phyloP scores from a whole-genome alignment of 2,329 filamentous ascomycete genomes.

The Aureobasidium uvarum region DNA sequence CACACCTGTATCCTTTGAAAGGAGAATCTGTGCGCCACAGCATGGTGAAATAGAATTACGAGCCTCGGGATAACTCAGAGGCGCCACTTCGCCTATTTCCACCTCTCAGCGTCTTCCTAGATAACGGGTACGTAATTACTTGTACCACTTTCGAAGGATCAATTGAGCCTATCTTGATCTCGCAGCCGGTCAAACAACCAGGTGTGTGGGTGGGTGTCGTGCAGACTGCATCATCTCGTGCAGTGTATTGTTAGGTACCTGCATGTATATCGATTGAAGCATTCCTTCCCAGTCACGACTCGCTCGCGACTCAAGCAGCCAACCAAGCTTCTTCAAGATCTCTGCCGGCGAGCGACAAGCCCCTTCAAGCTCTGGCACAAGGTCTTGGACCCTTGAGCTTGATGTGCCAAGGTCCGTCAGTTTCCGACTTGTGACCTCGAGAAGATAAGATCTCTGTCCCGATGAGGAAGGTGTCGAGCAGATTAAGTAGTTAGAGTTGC shows the following conservation, averaged over 20 bases:
- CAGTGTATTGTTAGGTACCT: not conserved
- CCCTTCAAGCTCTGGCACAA: not conserved
- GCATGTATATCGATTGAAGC: not conserved
- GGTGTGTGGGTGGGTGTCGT: not conserved
- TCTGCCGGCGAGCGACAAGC: not conserved
- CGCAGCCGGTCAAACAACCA: not conserved
- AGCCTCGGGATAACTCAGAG: conserved; percentile 2
- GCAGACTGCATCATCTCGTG: not conserved
- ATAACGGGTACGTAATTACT: conserved; percentile 18
- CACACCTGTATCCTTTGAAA: not conserved
- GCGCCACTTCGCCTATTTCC: conserved; percentile 11
- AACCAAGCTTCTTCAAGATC: conserved; percentile 7
- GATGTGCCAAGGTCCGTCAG: not conserved
- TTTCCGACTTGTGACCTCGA: not conserved
- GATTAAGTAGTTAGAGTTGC: not conserved
- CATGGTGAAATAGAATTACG: not conserved
- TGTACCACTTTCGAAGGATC: not conserved
- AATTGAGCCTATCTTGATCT: not conserved
- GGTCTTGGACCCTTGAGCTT: conserved; percentile 13
- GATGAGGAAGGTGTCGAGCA: conserved; percentile 8
- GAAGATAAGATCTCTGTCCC: not conserved
- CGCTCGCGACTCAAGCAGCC: not conserved
- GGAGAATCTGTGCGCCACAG: not conserved
- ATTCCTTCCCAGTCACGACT: not conserved
- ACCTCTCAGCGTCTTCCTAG: not conserved